A percentile compares a stretch with the other conserved stretches of the same genome.
Conservation (phyloP, 2,329 filamentous ascomycete genomes). For the Macrophomina phaseolina region DNA sequence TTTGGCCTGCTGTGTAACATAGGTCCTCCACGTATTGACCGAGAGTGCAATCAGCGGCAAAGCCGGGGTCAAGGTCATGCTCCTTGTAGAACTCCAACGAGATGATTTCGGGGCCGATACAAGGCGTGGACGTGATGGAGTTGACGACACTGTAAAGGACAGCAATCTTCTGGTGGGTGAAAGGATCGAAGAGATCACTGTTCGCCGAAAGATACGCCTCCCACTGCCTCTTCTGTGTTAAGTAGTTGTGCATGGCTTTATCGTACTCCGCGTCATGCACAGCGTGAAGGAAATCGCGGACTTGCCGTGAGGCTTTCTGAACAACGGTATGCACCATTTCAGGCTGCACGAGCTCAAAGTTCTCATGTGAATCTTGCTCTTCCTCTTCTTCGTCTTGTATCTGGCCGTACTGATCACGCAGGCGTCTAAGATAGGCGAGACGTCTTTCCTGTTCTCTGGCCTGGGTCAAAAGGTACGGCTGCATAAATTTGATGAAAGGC, state of each 20-base stretch:
- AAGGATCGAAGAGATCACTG: slow-evolving; percentile 85
- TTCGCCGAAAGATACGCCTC: slow-evolving; percentile 92
- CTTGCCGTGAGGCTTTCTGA: slow-evolving; percentile 79
- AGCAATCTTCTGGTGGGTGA: slow-evolving; percentile 94
- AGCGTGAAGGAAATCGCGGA: slow-evolving; percentile 91
- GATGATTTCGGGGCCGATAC: slow-evolving; percentile 87
- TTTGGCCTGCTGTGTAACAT: slow-evolving; percentile 74
- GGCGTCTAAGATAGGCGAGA: slow-evolving; percentile 78
- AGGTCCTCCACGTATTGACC: slow-evolving; percentile 95
- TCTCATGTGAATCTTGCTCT: slow-evolving; percentile 56
- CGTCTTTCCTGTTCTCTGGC: slow-evolving; percentile 88
- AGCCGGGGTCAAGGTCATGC: slow-evolving; percentile 73
- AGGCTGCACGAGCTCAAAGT: slow-evolving; percentile 89
- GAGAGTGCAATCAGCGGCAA: slow-evolving; percentile 82
- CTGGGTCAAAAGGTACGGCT: slow-evolving; percentile 90
- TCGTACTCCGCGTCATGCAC: slow-evolving; percentile 98
- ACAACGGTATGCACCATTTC: slow-evolving; percentile 92
- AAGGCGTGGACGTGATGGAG: slow-evolving; percentile 91
- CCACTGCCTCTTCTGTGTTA: slow-evolving; percentile 94
- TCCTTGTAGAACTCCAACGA: slow-evolving; percentile 94
- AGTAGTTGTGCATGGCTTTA: slow-evolving; percentile 89
- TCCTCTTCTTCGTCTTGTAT: slow-evolving; percentile 45
- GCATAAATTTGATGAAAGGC: slow-evolving; percentile 93
- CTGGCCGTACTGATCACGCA: slow-evolving; percentile 72
- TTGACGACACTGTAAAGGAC: slow-evolving; percentile 94